A percentile compares a stretch with the other conserved stretches of the same genome.
These are phyloP conservation scores for Primulina tabacum DNA, from an alignment of 257 asterid genomes.

Conservation along the genomic window DNA sequence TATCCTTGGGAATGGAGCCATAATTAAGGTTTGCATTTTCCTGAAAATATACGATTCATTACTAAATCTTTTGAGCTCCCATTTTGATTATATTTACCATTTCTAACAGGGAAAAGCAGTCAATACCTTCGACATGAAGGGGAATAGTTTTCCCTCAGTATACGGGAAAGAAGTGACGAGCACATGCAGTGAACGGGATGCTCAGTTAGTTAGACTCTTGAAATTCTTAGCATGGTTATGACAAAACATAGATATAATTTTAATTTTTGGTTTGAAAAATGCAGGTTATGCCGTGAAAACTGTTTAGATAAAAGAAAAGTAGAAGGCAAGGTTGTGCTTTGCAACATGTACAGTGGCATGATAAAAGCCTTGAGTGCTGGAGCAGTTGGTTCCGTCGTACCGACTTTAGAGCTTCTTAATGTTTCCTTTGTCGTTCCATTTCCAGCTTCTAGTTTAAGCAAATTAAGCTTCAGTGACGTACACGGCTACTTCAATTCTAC, in stretches of 20 bases:
- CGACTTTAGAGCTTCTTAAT: neutral
- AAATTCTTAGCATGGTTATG: neutral
- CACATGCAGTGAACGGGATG: neutral
- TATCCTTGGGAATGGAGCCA: conserved; percentile 26
- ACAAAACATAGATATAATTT: neutral
- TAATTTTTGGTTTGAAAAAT: neutral
- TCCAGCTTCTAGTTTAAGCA: conserved; percentile 23
- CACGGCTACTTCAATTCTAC: too few species aligned
- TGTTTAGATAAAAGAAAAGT: conserved; percentile 28
- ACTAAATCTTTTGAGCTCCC: neutral
- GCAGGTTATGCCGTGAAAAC: neutral
- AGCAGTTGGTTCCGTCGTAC: conserved; percentile 13
- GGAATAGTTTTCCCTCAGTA: conserved; percentile 16
- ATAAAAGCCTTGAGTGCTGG: neutral
- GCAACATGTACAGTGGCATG: neutral
- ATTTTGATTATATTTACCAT: too few species aligned
- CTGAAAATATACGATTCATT: neutral
- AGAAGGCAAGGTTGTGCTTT: conserved; percentile 27
- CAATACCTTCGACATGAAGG: conserved; percentile 22
- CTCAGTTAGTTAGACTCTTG: conserved; percentile 6
- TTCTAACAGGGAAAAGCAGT: conserved; percentile 19
- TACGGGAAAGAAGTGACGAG: conserved; percentile 17
- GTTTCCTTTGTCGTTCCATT: conserved; percentile 21
- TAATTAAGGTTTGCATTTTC: conserved; percentile 7
- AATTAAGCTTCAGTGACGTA: too few species aligned